Conservation (phyloP, 495 filamentous ascomycete genomes). For the Neurospora sp. region DNA sequence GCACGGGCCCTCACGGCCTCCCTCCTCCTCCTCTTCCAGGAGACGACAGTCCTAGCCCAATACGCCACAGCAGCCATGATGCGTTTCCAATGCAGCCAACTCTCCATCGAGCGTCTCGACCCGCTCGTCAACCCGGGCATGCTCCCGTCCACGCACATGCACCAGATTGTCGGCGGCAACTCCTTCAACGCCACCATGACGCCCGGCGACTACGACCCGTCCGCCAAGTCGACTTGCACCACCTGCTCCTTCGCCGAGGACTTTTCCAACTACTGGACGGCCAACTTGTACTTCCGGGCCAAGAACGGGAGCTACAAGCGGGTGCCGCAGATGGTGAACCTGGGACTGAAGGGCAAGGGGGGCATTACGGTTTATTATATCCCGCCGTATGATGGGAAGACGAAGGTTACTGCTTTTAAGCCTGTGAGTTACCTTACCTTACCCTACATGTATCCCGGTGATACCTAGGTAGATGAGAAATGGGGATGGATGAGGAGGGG, state of each 20-base stretch:
- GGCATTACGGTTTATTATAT: conserved; percentile 43
- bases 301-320: conserved; percentile 38
- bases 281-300: conserved; percentile 34
- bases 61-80: conserved; percentile 28
- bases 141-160: conserved; percentile 28
- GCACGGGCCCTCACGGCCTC: conserved; percentile 15
- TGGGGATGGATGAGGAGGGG: too few relatives aligned
- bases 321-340: conserved; percentile 38
- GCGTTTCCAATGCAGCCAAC: conserved; percentile 37
- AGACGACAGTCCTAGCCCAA: conserved; percentile 25
- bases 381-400: conserved; percentile 33
- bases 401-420: conserved; percentile 38
- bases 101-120: conserved; percentile 33
- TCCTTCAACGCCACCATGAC: conserved; percentile 33
- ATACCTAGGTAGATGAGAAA: too few relatives aligned
- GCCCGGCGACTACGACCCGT: conserved; percentile 25
- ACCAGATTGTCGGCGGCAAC: conserved; percentile 35
- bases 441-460: too few relatives aligned
- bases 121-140: conserved; percentile 34
- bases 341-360: conserved; percentile 29
- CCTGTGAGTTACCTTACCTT: conserved; percentile 3
- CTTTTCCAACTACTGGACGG: conserved; percentile 39
- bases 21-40: conserved; percentile 6
- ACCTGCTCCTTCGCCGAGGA: conserved; percentile 32
- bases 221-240: conserved; percentile 28